Evolutionary conservation across 495 filamentous ascomycete genomes (phyloP).

Genomic region (Achaetomiella virescens): DNA sequence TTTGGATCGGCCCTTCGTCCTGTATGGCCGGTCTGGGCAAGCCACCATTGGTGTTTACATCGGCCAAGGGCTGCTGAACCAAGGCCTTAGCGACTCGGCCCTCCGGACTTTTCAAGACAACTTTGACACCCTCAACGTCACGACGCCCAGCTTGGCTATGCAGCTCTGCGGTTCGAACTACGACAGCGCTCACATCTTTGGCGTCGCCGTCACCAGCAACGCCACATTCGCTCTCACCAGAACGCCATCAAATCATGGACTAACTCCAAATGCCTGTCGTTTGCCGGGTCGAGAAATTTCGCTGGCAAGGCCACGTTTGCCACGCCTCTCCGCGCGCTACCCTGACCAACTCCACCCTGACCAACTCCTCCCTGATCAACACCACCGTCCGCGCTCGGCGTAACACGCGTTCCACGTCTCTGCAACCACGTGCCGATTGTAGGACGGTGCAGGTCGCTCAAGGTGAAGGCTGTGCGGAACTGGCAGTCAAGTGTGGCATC

Average conservation of each 20-base stretch:
- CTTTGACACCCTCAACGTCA: background rate
- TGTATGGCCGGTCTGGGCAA: conserved; percentile 13
- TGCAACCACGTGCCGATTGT: conserved; percentile 20
- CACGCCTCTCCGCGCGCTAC: conserved; percentile 13
- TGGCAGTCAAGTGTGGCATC: conserved; percentile 42
- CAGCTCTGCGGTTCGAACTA: conserved; percentile 30
- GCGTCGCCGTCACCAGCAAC: conserved; percentile 29
- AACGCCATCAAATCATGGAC: conserved; percentile 30
- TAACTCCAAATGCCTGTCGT: conserved; percentile 29
- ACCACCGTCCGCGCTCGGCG: too few relatives aligned
- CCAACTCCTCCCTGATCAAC: too few relatives aligned
- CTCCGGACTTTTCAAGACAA: conserved; percentile 10
- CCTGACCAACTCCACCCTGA: too few relatives aligned
- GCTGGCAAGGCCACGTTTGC: conserved; percentile 17
- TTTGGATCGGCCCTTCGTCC: background rate
- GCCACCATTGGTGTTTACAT: conserved; percentile 14
- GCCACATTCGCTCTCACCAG: conserved; percentile 27
- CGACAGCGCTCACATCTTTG: conserved; percentile 29
- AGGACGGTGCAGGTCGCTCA: conserved; percentile 7
- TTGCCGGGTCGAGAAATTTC: conserved; percentile 13
- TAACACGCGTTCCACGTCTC: too few relatives aligned
- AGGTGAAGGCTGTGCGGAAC: conserved; percentile 34
- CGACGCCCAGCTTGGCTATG: conserved; percentile 24
- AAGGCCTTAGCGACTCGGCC: conserved; percentile 20
- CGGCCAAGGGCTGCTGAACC: conserved; percentile 24